A percentile compares a stretch with the other conserved stretches of the same genome.
phyloP scores from a whole-genome alignment of 2,329 filamentous ascomycete species.

The Claviceps pazoutovae region DNA sequence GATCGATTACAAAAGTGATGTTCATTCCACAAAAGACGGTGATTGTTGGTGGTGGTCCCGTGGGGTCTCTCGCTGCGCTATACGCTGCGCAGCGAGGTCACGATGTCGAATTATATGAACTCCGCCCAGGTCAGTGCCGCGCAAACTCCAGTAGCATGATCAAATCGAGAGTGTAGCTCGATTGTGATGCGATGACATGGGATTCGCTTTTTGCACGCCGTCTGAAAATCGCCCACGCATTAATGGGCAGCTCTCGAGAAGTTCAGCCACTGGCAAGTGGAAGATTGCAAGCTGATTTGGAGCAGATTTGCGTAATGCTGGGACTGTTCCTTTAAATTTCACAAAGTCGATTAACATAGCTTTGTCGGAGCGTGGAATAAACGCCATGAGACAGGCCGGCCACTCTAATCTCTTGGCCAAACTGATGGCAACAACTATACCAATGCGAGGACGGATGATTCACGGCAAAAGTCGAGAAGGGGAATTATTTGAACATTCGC shows the following conservation, averaged over 20 bases:
- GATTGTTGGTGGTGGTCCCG: constrained; percentile 83
- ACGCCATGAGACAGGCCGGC: constrained; percentile 62
- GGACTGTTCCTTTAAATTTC: constrained; percentile 79
- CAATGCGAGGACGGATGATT: constrained; percentile 95
- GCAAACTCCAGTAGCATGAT: not conserved
- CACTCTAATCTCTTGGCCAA: constrained; percentile 54
- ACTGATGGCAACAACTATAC: constrained; percentile 66
- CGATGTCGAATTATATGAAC: constrained; percentile 85
- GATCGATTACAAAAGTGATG: not conserved
- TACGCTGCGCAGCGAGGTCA: constrained; percentile 84
- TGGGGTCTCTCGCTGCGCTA: constrained; percentile 79
- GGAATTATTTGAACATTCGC: constrained; percentile 62
- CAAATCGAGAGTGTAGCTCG: not conserved
- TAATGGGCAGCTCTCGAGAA: not conserved
- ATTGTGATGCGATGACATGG: not conserved
- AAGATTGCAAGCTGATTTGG: not conserved
- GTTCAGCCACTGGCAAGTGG: not conserved
- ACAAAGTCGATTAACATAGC: constrained; percentile 98
- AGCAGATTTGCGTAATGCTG: constrained; percentile 74
- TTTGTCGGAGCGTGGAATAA: constrained; percentile 83
- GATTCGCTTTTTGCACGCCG: not conserved
- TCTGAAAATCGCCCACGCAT: not conserved
- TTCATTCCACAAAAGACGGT: constrained; percentile 47
- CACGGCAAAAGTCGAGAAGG: constrained; percentile 56
- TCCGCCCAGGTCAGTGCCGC: constrained; percentile 61